Base-by-base conservation (phyloP, 306 rosid genomes). In the Casuarina glauca region DNA sequence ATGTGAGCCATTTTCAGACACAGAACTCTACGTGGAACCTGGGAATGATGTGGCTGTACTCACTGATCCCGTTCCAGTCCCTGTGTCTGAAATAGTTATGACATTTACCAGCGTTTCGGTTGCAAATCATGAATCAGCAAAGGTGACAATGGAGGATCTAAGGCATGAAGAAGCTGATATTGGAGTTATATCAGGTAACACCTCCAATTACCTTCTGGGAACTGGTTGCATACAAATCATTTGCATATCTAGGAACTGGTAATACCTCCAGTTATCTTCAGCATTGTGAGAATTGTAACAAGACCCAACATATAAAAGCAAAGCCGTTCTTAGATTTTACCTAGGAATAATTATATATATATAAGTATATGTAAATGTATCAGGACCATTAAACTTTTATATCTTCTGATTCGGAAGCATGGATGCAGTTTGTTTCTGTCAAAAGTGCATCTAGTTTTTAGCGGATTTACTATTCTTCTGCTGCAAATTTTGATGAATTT, bases 61-160 rank as follows among this genome's bases (percentile, higher is more conserved):
- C 55, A 78, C 62, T 60, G 82, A 67, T 71, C 81, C 79, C 67
- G 81, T 78, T 79, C 77, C 87, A 41, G 68, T 74, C 46, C 72
- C 48, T 77, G 61, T 74, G 72, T 78, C 84, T 60, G 41, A 42
- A 72, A 79, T 73, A 48, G 73, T 57, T 74, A 79, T 54, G 79
- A 64, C 36, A 15, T 64, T 17, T 3, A 80, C 80, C 58, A 79
- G 76, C 85, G 76, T 62, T 70, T 74, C 80, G 11, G 78, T 55
- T 81, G 79, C 79, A 58, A 74, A 61, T 46, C 71, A 32, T 6
- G 43, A 52, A 42, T 54, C 75, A 35, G 49, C 73, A n/a, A 87
- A 86, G 52, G 82, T 63, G 76, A 75, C 41, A 20, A 70, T 78
- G 87, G 90, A 84, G 60, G 89, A 89, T 75, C 70, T 84, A 73